Conservation (phyloP, 176 grass and related monocot genomes). For the Zea mays region DNA sequence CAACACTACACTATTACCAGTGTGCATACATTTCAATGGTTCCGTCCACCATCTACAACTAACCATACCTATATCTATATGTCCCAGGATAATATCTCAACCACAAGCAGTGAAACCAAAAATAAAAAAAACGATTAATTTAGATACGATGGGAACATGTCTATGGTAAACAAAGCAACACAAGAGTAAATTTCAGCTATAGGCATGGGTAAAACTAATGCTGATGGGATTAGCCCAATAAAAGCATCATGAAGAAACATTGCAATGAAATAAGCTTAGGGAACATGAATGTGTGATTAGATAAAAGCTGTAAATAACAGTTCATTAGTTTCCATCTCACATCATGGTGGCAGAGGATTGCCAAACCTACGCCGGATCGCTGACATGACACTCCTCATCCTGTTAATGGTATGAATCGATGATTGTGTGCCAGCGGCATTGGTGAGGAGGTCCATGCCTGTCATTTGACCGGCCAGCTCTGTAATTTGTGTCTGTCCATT, state of each 20-base stretch:
- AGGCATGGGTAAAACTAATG: neutral
- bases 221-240: constrained; percentile 9
- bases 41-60: neutral
- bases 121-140: neutral
- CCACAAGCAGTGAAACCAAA: neutral
- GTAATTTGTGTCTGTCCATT: constrained; percentile 37
- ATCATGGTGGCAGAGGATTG: constrained; percentile 43
- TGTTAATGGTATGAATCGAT: constrained; percentile 36
- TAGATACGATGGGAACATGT: neutral
- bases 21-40: constrained; percentile 3
- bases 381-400: constrained; percentile 54
- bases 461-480: constrained; percentile 43
- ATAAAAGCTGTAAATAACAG: constrained; percentile 33
- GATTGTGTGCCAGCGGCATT: constrained; percentile 35
- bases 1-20: neutral
- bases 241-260: constrained; percentile 3
- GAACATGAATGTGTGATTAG: constrained; percentile 33
- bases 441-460: constrained; percentile 35
- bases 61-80: neutral
- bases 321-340: constrained; percentile 40
- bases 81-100: neutral
- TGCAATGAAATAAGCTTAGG: constrained; percentile 39
- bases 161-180: neutral
- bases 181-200: neutral
- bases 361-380: constrained; percentile 50